phyloP scores from a whole-genome alignment of 306 rosid species.

The Castanospermum australe region DNA sequence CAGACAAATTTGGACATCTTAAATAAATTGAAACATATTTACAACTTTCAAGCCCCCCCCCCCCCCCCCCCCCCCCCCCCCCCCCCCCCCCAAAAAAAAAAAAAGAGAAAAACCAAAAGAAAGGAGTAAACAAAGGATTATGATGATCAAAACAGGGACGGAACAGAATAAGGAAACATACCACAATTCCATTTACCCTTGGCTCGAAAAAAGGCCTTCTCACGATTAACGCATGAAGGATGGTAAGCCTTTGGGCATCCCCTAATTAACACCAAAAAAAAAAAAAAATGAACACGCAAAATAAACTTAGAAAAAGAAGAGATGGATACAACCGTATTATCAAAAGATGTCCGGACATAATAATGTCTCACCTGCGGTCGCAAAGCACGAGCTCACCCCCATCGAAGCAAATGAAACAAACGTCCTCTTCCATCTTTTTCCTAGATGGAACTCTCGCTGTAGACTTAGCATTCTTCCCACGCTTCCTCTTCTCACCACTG shows the following conservation, averaged over 20 bases:
- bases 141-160: background rate
- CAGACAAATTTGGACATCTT: background rate
- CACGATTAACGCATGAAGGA: slow-evolving; percentile 90
- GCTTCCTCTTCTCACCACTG: slow-evolving; percentile 79
- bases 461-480: slow-evolving; percentile 49
- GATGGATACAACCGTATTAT: too few species aligned
- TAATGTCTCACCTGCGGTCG: slow-evolving; percentile 78
- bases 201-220: slow-evolving; percentile 89
- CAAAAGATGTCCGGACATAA: background rate
- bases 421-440: slow-evolving; percentile 73
- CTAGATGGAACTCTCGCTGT: slow-evolving; percentile 31
- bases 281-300: too few species aligned
- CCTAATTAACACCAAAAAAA: slow-evolving; percentile 42
- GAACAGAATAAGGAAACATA: slow-evolving; percentile 35
- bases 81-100: background rate
- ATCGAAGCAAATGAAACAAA: slow-evolving; percentile 80
- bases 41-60: background rate
- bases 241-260: slow-evolving; percentile 99
- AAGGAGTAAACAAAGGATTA: background rate
- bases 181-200: slow-evolving; percentile 99
- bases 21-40: background rate
- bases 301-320: too few species aligned
- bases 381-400: slow-evolving; percentile 90
- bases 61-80: too few species aligned
- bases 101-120: too few species aligned